Evolutionary conservation across 495 filamentous ascomycete genomes (phyloP).

Genomic region (Amniculicola lignicola): DNA sequence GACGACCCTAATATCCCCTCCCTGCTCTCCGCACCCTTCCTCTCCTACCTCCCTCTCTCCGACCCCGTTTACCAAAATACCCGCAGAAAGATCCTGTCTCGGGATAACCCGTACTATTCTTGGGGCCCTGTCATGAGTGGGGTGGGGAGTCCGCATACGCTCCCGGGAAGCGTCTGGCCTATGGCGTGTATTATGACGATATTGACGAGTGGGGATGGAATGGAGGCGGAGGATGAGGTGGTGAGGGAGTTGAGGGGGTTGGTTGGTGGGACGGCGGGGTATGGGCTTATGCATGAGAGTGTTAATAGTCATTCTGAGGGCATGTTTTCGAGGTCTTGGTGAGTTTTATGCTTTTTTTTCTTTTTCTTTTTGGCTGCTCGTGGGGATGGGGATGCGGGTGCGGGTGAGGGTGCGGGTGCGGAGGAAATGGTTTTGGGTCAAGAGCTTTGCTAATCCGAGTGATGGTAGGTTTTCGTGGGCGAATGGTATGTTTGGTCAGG

Average conservation of each 20-base stretch:
- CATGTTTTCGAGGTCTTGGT: slow-evolving; percentile 63
- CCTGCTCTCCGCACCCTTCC: slow-evolving; percentile 53
- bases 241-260: slow-evolving; percentile 46
- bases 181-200: slow-evolving; percentile 57
- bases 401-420: not conserved
- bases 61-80: slow-evolving; percentile 55
- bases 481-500: slow-evolving; percentile 65
- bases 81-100: slow-evolving; percentile 49
- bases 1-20: slow-evolving; percentile 63
- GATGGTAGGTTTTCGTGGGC: slow-evolving; percentile 65
- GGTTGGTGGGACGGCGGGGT: slow-evolving; percentile 52
- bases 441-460: too few relatives aligned
- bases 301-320: slow-evolving; percentile 50
- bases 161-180: slow-evolving; percentile 58
- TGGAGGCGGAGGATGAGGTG: slow-evolving; percentile 56
- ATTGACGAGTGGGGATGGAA: slow-evolving; percentile 53
- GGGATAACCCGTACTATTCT: slow-evolving; percentile 57
- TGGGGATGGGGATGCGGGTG: not conserved
- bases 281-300: slow-evolving; percentile 61
- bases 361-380: not conserved
- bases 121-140: slow-evolving; percentile 51
- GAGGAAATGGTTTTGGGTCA: too few relatives aligned
- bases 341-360: slow-evolving; percentile 16
- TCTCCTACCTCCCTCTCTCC: slow-evolving; percentile 46
- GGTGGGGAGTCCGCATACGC: slow-evolving; percentile 55